Evolutionary conservation across 129 eudicot species (phyloP).

Genomic region (Calendula officinalis): DNA sequence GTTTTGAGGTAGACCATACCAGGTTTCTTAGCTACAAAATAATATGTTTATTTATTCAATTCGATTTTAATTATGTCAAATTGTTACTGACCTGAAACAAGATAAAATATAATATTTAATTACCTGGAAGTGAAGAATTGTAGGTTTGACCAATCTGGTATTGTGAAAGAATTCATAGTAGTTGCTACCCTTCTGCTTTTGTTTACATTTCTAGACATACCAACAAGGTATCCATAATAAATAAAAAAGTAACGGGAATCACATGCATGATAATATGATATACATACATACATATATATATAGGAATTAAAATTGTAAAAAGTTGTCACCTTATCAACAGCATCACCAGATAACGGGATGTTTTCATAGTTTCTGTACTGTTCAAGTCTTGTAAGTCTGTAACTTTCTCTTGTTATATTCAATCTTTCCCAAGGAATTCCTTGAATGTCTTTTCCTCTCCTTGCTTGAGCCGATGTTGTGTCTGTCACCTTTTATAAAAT

Average conservation of each 20-base stretch:
- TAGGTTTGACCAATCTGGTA: slow-evolving; percentile 86
- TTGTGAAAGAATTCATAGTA: slow-evolving; percentile 79
- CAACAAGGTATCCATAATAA: slow-evolving; percentile 7
- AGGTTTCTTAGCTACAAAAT: slow-evolving; percentile 70
- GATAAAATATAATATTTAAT: background rate
- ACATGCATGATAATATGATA: background rate
- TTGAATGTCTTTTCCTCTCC: slow-evolving; percentile 88
- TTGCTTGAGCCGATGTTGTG: slow-evolving; percentile 80
- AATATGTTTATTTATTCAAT: background rate
- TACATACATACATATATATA: background rate
- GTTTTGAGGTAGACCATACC: slow-evolving; percentile 96
- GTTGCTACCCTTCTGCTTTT: slow-evolving; percentile 62
- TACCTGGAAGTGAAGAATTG: slow-evolving; percentile 94
- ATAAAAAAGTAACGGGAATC: background rate
- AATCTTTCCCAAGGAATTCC: slow-evolving; percentile 91
- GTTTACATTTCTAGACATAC: slow-evolving; percentile 67
- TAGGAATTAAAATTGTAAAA: background rate
- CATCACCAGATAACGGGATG: slow-evolving; percentile 72
- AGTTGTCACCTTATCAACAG: slow-evolving; percentile 55
- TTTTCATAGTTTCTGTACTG: slow-evolving; percentile 84
- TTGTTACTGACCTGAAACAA: slow-evolving; percentile 1
- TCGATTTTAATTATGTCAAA: background rate
- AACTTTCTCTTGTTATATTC: slow-evolving; percentile 70
- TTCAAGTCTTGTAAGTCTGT: slow-evolving; percentile 71
- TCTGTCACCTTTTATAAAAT: slow-evolving; percentile 59